Evolutionary conservation across 1,284 basidiomycete genomes (phyloP), one percentile per base, ranked within the genome.

Genomic region (Ustilago lituana): DNA sequence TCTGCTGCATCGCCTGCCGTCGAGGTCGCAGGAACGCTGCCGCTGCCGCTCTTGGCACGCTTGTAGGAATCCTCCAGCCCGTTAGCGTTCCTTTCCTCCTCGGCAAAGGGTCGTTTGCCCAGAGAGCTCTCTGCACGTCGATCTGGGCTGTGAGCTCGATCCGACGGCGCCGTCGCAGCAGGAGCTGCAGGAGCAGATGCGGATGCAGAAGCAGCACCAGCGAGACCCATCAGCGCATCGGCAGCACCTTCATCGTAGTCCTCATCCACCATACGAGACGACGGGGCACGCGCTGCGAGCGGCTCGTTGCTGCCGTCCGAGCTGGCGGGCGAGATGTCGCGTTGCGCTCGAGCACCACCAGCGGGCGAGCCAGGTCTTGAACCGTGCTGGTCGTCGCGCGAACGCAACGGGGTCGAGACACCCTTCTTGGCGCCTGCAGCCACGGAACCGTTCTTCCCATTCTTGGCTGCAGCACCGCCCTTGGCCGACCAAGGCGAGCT

Each of bases 221-320:
- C 80, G 4, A 81, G 70, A 20, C 80, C 80, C 76, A 81, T 79
- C 11, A 81, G 65, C 4, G 80, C 79, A 54, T 79, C 77, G 0
- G 79, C 80, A 24, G 80, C 80, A 11, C 78, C 74, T 29, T 79
- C 74, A 46, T 81, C 79, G 38, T 81, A 80, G 53, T 79, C 73
- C 57, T 81, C 77, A 44, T 79, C 77, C 14, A 79, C 68, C 38
- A 68, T 63, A 27, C 79, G 65, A 22, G 58, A 65, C 4, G 71
- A 57, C 2, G 60, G 60, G 4, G 45, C 63, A 14, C 50, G 61
- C 12, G 74, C 72, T 2, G 66, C 68, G 10, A 69, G 53, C 3
- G 71, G 74, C 51, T 63, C 60, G 50, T 77, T 74, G 62, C 74
- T 76, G 24, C 64, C 72, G 31, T 68, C 66, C 19, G 69, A 74